Evolutionary conservation across 257 asterid genomes (phyloP).

Genomic region (Solanum etuberosum): DNA sequence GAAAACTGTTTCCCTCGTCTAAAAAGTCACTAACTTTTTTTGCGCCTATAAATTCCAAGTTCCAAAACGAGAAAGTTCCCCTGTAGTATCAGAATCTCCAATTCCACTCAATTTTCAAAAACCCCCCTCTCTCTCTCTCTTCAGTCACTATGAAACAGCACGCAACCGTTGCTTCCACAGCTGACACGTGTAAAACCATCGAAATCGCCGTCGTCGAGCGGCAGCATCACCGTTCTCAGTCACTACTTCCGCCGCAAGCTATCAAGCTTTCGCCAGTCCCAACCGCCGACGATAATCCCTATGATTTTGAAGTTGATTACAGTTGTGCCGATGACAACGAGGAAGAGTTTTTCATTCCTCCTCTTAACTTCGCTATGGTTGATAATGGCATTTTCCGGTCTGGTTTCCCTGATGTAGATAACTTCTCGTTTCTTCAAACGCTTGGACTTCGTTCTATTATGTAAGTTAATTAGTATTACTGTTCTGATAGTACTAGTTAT

Average conservation of each 20-base stretch:
- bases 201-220: slow-evolving; percentile 22
- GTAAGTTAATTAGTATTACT: slow-evolving; percentile 13
- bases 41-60: not conserved
- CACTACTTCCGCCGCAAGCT: not conserved
- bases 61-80: not conserved
- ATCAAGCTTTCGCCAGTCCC: slow-evolving; percentile 19
- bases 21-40: not conserved
- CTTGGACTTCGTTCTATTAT: slow-evolving; percentile 64
- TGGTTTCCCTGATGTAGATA: slow-evolving; percentile 58
- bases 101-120: not conserved
- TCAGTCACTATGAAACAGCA: not conserved
- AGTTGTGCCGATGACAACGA: not conserved
- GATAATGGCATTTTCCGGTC: slow-evolving; percentile 65
- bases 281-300: not conserved
- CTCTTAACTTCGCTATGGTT: slow-evolving; percentile 73
- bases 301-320: slow-evolving; percentile 4
- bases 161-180: not conserved
- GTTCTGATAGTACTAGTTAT: not conserved
- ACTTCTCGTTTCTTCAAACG: slow-evolving; percentile 61
- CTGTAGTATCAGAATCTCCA: not conserved
- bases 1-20: not conserved
- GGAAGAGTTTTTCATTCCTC: slow-evolving; percentile 48
- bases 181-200: slow-evolving; percentile 22
- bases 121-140: not conserved
- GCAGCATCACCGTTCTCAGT: not conserved